Conservation (phyloP, 345 rosid species). For the Dipteronia dyeriana region DNA sequence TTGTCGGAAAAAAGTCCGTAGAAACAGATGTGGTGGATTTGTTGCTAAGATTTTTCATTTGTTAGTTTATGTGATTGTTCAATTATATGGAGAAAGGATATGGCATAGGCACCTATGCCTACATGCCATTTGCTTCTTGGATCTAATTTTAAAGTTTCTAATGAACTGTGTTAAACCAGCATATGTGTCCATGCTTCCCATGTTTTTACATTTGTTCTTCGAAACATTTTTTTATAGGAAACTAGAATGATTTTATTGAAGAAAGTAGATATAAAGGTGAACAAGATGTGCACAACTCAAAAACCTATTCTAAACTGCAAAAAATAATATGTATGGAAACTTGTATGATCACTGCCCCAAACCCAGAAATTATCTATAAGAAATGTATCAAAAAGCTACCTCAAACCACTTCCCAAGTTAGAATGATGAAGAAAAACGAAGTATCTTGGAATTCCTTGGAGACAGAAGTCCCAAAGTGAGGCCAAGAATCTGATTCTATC, state of each 20-base stretch:
- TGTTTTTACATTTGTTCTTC: not conserved
- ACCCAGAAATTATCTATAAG: not conserved
- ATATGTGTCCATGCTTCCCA: conserved; percentile 5
- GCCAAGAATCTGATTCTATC: not conserved
- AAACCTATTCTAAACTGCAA: too few species aligned
- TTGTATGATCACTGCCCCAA: conserved; percentile 4
- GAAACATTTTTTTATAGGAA: not conserved
- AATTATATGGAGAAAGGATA: not conserved
- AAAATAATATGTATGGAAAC: not conserved
- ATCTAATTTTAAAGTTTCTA: too few species aligned
- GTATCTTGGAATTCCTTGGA: not conserved
- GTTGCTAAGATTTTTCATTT: not conserved
- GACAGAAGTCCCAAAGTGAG: not conserved
- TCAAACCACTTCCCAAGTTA: not conserved
- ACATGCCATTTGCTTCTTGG: too few species aligned
- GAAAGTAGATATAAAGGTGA: too few species aligned
- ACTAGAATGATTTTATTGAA: too few species aligned
- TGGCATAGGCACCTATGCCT: not conserved
- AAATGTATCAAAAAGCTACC: not conserved
- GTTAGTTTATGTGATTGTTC: not conserved
- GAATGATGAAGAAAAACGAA: not conserved
- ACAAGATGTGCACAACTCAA: too few species aligned
- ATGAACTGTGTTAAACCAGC: too few species aligned
- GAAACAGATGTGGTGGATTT: not conserved
- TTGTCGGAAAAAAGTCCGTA: conserved; percentile 3